phyloP scores from a whole-genome alignment of 768 basidiomycete species.

The Macrolepiota albuminosa region DNA sequence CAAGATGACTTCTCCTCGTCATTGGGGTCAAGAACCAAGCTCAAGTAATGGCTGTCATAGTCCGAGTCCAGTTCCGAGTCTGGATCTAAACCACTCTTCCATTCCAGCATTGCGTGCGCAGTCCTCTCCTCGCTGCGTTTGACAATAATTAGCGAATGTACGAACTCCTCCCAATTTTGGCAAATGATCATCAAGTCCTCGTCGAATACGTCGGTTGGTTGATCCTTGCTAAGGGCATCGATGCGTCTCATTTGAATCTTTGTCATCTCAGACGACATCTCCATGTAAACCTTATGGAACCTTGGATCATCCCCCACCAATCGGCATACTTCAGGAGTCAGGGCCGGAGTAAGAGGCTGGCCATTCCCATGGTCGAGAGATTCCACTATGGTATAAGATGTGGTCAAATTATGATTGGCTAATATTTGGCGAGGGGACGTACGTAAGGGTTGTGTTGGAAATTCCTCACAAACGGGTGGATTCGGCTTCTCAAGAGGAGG shows the following conservation, averaged over 20 bases:
- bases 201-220: neutral
- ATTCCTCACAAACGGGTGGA: neutral
- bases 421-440: neutral
- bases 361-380: neutral
- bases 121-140: constrained; percentile 1
- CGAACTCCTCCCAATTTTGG: constrained; percentile 1
- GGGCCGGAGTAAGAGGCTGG: neutral
- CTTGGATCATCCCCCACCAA: constrained; percentile 1
- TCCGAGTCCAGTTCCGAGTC: neutral
- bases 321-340: constrained; percentile 4
- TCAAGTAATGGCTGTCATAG: neutral
- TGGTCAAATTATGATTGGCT: neutral
- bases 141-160: constrained; percentile 3
- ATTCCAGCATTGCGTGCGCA: neutral
- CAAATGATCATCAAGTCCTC: neutral
- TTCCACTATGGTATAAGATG: neutral
- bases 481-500: neutral
- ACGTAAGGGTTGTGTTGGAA: neutral
- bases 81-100: neutral
- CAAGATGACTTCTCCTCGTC: neutral
- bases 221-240: neutral
- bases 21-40: constrained; percentile 1
- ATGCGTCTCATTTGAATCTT: constrained; percentile 5
- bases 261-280: neutral
- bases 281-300: constrained; percentile 1